Conservation (phyloP, 176 grass and related monocot species). For the Aegilops longissima region DNA sequence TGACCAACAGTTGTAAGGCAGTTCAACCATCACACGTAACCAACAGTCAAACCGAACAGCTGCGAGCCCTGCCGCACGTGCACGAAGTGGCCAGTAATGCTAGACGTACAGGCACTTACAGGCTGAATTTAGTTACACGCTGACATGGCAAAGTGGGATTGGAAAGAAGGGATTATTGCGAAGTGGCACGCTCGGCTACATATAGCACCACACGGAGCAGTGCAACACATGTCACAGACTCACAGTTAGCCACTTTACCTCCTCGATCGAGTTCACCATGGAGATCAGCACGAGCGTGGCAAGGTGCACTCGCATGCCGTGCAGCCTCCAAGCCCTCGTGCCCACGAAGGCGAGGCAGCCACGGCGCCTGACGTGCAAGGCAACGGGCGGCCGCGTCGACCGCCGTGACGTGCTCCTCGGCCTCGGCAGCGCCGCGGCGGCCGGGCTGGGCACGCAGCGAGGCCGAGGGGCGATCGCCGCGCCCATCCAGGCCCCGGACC, state of each 20-base stretch:
- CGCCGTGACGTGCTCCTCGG: constrained; percentile 67
- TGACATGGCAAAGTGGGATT: too few species aligned
- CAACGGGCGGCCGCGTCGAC: constrained; percentile 13
- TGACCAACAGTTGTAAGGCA: background rate
- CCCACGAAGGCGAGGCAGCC: background rate
- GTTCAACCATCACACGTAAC: background rate
- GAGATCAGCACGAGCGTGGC: background rate
- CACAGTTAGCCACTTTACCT: background rate
- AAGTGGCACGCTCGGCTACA: background rate
- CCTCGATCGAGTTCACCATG: constrained; percentile 13
- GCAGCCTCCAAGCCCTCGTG: constrained; percentile 17
- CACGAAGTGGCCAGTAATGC: too few species aligned
- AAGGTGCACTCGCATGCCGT: background rate
- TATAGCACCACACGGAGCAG: background rate
- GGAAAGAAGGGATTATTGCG: too few species aligned
- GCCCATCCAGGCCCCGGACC: constrained; percentile 58
- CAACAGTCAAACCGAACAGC: background rate
- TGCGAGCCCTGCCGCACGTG: too few species aligned
- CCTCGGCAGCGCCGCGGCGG: constrained; percentile 38
- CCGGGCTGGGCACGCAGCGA: background rate
- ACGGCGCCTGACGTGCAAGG: constrained; percentile 30
- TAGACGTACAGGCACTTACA: too few species aligned
- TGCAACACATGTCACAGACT: background rate
- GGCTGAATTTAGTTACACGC: too few species aligned
- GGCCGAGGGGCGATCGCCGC: constrained; percentile 21